A percentile compares a stretch with the other conserved stretches of the same genome.
These are phyloP conservation scores for Xylaria sp. DNA, from an alignment of 2,329 filamentous ascomycete genomes.

Conservation along the genomic window DNA sequence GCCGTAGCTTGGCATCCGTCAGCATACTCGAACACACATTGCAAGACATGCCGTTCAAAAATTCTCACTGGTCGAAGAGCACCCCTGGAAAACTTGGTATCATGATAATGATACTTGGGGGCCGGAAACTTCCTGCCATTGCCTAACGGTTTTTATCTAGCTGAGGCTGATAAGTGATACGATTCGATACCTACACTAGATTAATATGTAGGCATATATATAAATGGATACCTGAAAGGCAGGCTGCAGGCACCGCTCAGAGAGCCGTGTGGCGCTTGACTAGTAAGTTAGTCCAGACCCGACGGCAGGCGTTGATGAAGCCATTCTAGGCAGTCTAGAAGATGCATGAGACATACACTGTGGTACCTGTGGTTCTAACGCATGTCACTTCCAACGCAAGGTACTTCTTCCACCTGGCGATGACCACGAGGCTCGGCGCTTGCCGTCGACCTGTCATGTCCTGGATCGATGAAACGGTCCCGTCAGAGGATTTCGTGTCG, in stretches of 20 bases:
- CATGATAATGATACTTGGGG: slow-evolving; percentile 34
- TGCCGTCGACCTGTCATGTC: slow-evolving; percentile 17
- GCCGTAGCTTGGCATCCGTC: slow-evolving; percentile 32
- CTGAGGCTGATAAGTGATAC: slow-evolving; percentile 33
- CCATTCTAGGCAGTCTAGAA: slow-evolving; percentile 7
- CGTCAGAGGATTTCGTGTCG: slow-evolving; percentile 20
- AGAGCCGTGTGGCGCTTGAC: slow-evolving; percentile 7
- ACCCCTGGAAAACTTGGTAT: slow-evolving; percentile 18
- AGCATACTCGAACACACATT: slow-evolving; percentile 11
- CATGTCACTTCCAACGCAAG: slow-evolving; percentile 36
- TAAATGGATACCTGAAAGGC: slow-evolving; percentile 20
- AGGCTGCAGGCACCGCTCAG: slow-evolving; percentile 13
- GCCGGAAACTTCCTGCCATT: slow-evolving; percentile 23
- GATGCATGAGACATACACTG: slow-evolving; percentile 23
- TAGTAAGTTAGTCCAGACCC: slow-evolving; percentile 17
- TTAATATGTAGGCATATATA: slow-evolving; percentile 1
- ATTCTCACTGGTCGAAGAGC: slow-evolving; percentile 29
- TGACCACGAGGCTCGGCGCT: slow-evolving; percentile 27
- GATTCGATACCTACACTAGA: slow-evolving; percentile 7
- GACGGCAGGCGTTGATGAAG: slow-evolving; percentile 13
- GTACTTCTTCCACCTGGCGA: slow-evolving; percentile 29
- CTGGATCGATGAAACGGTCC: slow-evolving; percentile 4
- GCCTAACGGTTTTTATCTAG: slow-evolving; percentile 25
- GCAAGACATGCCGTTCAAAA: slow-evolving; percentile 8
- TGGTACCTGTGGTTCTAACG: slow-evolving; percentile 11